These are phyloP conservation scores for Cystobasidium sp. DNA, from an alignment of 1,284 basidiomycete species.

Conservation along the genomic window DNA sequence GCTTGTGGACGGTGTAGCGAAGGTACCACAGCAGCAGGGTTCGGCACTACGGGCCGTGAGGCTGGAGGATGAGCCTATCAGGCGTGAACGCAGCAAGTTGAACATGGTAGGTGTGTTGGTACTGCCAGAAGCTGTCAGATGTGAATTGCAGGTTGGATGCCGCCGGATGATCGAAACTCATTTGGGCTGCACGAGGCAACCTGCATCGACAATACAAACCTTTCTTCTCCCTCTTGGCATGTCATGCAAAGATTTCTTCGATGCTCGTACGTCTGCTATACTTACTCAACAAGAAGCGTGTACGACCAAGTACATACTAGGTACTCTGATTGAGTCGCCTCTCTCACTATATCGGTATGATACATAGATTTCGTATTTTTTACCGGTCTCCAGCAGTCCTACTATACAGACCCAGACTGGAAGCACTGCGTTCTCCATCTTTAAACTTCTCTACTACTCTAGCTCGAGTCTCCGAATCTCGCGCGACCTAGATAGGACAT, in stretches of 20 bases:
- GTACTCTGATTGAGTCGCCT: too few relatives aligned
- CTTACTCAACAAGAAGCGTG: too few relatives aligned
- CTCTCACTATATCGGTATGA: too few relatives aligned
- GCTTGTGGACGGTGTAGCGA: not conserved
- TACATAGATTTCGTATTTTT: not conserved
- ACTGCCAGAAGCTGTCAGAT: not conserved
- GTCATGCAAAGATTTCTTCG: too few relatives aligned
- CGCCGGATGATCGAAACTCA: too few relatives aligned
- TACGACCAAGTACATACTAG: too few relatives aligned
- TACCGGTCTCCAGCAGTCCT: not conserved
- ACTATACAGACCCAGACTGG: not conserved
- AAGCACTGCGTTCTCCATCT: constrained; percentile 10
- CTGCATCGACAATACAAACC: too few relatives aligned
- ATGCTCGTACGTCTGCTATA: too few relatives aligned
- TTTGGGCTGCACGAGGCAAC: too few relatives aligned
- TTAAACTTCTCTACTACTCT: constrained; percentile 29
- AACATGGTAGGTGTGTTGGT: not conserved
- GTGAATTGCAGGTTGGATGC: not conserved
- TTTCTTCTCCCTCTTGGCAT: too few relatives aligned
- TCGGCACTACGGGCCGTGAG: not conserved
- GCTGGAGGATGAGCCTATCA: not conserved
- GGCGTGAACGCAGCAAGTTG: not conserved
- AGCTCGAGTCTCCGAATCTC: constrained; percentile 15
- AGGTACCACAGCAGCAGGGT: constrained; percentile 4
- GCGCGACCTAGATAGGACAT: not conserved